Evolutionary conservation across 164 flowering plant species (phyloP), one percentile per base, ranked within the genome.

Genomic region (Kingdonia uniflora): DNA sequence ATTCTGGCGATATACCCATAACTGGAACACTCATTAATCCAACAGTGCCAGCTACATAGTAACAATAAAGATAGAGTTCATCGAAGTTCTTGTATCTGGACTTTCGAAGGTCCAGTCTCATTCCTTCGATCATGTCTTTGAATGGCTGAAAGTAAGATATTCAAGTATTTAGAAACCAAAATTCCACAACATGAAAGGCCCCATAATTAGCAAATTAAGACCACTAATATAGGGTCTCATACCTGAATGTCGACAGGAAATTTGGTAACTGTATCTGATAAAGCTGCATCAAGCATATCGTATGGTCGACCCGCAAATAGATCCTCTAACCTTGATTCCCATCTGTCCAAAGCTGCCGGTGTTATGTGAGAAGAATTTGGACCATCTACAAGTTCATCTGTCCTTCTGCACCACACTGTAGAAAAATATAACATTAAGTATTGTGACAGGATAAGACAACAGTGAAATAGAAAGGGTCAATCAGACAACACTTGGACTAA

Each of bases 371-470:
- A 80, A 24, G 95, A 88, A 74, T 88, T 88, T 23, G 97, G 97
- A 10, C 97, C 97, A 73, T 88, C 97, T 15, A 88, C 95, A 57
- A 88, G 95, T 62, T 88, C 97, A 61, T 88, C 97, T 6, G 97
- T 88, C 69, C 97, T 81, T 76, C 97, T 77, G 67, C 97, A 88
- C 97, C 97, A 88, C 43, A 88, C 96, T 88, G 79, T 25, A 49
- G 35, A 49, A 15, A n/a, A 43, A 41, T 17, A 2, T 21, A 35
- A 52, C 25, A n/a, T 29, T 24, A 2, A 14, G 6, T 22, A 10
- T 47, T 5, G 2, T 5, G 2, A 21, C 15, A 48, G 14, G n/a
- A n/a, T 19, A 19, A 44, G 7, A 2, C 17, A 44, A 1, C 48
- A 29, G 35, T 3, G 8, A 29, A 8, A 29, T 29, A 29, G 8